Evolutionary conservation across 2,329 filamentous ascomycete genomes (phyloP).

Genomic region (Aspergillus felis): DNA sequence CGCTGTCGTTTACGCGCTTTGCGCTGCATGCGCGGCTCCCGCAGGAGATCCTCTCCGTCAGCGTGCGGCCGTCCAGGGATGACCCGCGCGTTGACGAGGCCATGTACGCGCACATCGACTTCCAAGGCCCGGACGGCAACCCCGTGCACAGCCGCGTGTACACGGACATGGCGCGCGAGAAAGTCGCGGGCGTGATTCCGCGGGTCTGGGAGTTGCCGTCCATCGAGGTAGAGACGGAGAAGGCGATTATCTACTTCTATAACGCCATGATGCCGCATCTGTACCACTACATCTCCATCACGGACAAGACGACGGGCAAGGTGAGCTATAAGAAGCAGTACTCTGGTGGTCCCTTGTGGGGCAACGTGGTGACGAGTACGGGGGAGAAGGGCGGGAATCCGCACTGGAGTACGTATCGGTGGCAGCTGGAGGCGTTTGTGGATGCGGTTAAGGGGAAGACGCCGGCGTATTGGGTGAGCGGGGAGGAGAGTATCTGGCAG

Average conservation of each 20-base stretch:
- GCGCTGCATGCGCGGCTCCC: constrained; percentile 24
- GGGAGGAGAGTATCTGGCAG: constrained; percentile 43
- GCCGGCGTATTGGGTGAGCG: constrained; percentile 35
- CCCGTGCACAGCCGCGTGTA: constrained; percentile 26
- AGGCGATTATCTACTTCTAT: constrained; percentile 29
- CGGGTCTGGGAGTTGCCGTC: constrained; percentile 31
- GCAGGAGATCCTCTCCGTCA: constrained; percentile 29
- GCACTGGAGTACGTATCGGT: constrained; percentile 45
- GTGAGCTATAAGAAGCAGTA: constrained; percentile 23
- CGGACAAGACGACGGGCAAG: constrained; percentile 25
- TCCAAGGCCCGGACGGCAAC: constrained; percentile 17
- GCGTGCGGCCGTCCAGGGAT: constrained; percentile 18
- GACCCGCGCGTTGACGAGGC: constrained; percentile 29
- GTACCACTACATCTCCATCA: constrained; percentile 31
- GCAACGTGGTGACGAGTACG: constrained; percentile 19
- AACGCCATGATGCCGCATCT: constrained; percentile 34
- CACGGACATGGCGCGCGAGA: constrained; percentile 27
- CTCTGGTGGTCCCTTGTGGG: constrained; percentile 29
- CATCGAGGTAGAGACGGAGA: constrained; percentile 30
- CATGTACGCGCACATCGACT: constrained; percentile 28
- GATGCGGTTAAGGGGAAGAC: constrained; percentile 38
- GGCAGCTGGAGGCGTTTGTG: constrained; percentile 50
- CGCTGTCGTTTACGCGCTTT: constrained; percentile 31
- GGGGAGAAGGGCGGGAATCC: constrained; percentile 27
- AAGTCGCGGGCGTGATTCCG: constrained; percentile 20